phyloP scores from a whole-genome alignment of 164 flowering plant species.

The Echeveria elegans region DNA sequence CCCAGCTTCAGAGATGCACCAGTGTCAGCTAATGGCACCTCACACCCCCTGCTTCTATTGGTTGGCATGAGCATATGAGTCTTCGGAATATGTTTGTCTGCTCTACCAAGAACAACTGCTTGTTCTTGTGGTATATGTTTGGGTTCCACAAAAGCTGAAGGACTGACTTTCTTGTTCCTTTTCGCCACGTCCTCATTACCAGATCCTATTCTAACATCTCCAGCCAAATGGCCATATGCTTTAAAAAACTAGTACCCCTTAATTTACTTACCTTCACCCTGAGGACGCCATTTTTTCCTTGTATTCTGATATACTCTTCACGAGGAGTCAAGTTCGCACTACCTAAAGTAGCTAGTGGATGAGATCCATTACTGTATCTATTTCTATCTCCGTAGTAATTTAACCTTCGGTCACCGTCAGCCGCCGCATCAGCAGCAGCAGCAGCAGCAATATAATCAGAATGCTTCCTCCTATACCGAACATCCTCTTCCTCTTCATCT shows the following conservation, averaged over 20 bases:
- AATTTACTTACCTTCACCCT: no score
- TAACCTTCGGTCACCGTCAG: conserved; percentile 14
- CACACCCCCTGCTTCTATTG: background rate
- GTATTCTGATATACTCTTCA: conserved; percentile 40
- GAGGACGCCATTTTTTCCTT: conserved; percentile 43
- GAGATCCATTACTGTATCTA: background rate
- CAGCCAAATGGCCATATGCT: no score
- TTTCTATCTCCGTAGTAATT: conserved; percentile 17
- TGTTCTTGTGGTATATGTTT: conserved; percentile 9
- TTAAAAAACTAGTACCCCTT: no score
- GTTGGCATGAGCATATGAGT: conserved; percentile 15
- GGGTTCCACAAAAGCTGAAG: conserved; percentile 21
- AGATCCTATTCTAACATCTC: conserved; percentile 13
- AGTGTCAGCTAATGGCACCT: background rate
- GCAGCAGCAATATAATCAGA: conserved; percentile 15
- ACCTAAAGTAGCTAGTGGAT: background rate
- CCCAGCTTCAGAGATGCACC: conserved; percentile 1
- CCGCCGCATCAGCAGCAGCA: no score
- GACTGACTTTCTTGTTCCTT: conserved; percentile 12
- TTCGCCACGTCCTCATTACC: conserved; percentile 19
- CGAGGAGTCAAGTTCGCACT: no score
- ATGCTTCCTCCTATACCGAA: conserved; percentile 28
- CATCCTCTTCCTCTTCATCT: conserved; percentile 21
- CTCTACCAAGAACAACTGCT: conserved; percentile 12
- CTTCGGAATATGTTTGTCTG: conserved; percentile 18